Evolutionary conservation across 805 yeast genomes (phyloP), one percentile per base, ranked within the genome.

Genomic region (Candida loeiensis): DNA sequence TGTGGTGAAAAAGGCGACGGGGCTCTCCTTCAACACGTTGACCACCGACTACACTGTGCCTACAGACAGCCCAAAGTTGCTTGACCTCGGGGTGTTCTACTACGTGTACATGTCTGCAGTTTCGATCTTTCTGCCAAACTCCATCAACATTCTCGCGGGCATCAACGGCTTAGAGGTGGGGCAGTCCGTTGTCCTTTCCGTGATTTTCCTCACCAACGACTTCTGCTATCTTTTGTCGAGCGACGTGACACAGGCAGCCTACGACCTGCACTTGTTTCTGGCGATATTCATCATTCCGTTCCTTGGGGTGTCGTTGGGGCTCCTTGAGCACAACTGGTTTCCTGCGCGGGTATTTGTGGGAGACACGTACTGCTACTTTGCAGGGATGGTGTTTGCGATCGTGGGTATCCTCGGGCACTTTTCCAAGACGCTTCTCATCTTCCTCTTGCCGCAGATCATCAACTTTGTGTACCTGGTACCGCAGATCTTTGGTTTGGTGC

Each of bases 301-400:
- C 55, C 55, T 91, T 29, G 96, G 96, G 1, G 93, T 87, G 6
- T 78, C 95, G 0, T 45, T 82, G 1, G 95, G 85, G 0, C 64
- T 93, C 40, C 75, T 85, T 50, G 78, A 76, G 50, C 82, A 72
- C 68, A 93, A 93, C 58, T 85, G 90, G 83, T 93, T 73, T 68
- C 99, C 99, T 0, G 88, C 99, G 0, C 66, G 66, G 41, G 98
- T 88, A 1, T 93, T 93, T 64, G 99, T 93, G 6, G 99, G 99
- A 21, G 99, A 93, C 58, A 91, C 99, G 0, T 93, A 85, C 69
- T 93, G 99, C 64, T 93, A 93, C 63, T 90, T 93, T 61, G 88
- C 96, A 18, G 99, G 99, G 3, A 93, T 93, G 99, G 95, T 93
- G 1, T 89, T 93, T 62, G 99, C 98, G 0, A 93, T 90, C 19